Evolutionary conservation across 495 filamentous ascomycete species (phyloP).

Genomic region (Venustampulla echinocandica): DNA sequence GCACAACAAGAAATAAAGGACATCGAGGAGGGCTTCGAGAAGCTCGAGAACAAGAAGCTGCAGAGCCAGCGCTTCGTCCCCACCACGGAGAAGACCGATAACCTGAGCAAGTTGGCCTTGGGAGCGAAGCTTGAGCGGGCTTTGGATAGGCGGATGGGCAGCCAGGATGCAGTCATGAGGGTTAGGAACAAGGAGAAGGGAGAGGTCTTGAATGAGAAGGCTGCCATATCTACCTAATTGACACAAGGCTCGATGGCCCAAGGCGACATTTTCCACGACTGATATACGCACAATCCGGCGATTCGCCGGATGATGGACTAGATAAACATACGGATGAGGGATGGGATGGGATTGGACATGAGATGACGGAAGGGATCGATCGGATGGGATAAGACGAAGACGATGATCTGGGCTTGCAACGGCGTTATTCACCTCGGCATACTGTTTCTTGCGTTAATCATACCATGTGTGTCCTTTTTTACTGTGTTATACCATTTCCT

Average conservation of each 20-base stretch:
- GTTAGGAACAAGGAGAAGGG: slow-evolving; percentile 36
- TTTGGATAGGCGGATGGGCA: slow-evolving; percentile 76
- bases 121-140: slow-evolving; percentile 93
- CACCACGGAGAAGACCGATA: slow-evolving; percentile 71
- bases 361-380: neutral
- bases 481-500: slow-evolving; percentile 1
- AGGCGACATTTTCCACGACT: neutral
- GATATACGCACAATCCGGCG: neutral
- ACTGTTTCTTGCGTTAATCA: neutral
- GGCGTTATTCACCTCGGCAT: neutral
- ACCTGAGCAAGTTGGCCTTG: slow-evolving; percentile 81
- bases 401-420: neutral
- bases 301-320: neutral
- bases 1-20: slow-evolving; percentile 63
- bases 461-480: neutral
- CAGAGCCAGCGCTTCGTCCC: slow-evolving; percentile 77
- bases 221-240: neutral
- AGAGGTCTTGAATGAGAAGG: slow-evolving; percentile 18
- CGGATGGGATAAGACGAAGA: too few relatives aligned
- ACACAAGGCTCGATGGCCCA: neutral
- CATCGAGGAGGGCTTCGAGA: slow-evolving; percentile 74
- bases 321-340: neutral
- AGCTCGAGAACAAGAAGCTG: slow-evolving; percentile 86
- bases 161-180: slow-evolving; percentile 86
- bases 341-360: neutral